Evolutionary conservation across 305 asterid genomes (phyloP).

Genomic region (Stenogyne calaminthoides): DNA sequence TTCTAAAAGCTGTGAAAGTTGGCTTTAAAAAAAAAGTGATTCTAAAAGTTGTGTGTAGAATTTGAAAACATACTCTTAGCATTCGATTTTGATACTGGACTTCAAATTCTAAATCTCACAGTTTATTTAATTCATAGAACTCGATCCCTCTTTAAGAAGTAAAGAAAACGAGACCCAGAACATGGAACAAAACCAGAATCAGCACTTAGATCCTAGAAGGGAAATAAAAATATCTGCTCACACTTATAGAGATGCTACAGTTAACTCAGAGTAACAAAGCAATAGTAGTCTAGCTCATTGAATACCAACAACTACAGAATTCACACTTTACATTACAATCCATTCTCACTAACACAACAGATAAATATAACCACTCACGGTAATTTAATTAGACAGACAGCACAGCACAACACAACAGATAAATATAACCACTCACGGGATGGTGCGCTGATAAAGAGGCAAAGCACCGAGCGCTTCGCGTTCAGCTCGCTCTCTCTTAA

Average conservation of each 20-base stretch:
- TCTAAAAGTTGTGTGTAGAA: too few species aligned
- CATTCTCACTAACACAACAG: conserved; percentile 14
- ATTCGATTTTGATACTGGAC: too few species aligned
- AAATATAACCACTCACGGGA: conserved; percentile 51
- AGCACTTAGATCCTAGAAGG: not conserved
- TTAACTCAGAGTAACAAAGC: conserved; percentile 14
- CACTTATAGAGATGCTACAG: not conserved
- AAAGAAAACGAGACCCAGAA: not conserved
- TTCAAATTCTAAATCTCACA: not conserved
- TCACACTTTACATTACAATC: conserved; percentile 1
- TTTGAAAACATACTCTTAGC: too few species aligned
- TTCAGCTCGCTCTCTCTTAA: conserved; percentile 77
- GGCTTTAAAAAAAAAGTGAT: too few species aligned
- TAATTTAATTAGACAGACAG: conserved; percentile 22
- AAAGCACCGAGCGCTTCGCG: conserved; percentile 77
- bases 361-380: conserved; percentile 40
- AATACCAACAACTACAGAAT: conserved; percentile 23
- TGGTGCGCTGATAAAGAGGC: conserved; percentile 81
- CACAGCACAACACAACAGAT: conserved; percentile 4
- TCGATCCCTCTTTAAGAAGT: too few species aligned
- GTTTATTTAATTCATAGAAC: not conserved
- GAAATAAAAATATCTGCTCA: conserved; percentile 3
- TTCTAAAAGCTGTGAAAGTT: too few species aligned
- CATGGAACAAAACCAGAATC: not conserved
- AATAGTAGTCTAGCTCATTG: conserved; percentile 25